Percentiles rank a stretch among this genome's conserved stretches.
Evolutionary conservation across 1,139 yeast species (phyloP).

Genomic region (Debaryomyces nepalensis): DNA sequence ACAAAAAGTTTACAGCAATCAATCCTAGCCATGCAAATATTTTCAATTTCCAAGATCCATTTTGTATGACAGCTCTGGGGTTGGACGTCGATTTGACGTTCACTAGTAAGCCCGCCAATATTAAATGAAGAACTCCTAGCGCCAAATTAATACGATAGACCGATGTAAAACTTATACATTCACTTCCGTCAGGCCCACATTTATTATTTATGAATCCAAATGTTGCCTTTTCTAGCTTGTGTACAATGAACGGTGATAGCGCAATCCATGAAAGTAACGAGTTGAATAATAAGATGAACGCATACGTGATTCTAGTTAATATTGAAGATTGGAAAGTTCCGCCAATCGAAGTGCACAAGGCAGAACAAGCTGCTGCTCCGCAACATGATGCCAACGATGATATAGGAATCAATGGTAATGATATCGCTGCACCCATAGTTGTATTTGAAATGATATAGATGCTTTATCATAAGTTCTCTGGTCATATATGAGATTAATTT

Average conservation of each 20-base stretch:
- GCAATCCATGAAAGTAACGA: constrained; percentile 90
- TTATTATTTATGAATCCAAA: constrained; percentile 66
- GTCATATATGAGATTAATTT: neutral
- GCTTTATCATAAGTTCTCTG: too few relatives aligned
- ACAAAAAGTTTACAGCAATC: constrained; percentile 63
- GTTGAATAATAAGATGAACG: constrained; percentile 74
- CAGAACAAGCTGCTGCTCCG: constrained; percentile 84
- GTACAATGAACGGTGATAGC: constrained; percentile 79
- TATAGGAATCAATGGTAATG: constrained; percentile 70
- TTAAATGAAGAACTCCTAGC: constrained; percentile 75
- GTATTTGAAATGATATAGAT: neutral
- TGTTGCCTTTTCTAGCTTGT: constrained; percentile 73
- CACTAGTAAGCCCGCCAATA: constrained; percentile 67
- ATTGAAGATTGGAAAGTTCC: constrained; percentile 69
- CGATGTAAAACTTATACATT: constrained; percentile 90
- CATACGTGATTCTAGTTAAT: constrained; percentile 75
- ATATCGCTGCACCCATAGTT: constrained; percentile 81
- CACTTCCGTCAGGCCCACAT: constrained; percentile 76
- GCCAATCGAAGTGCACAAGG: constrained; percentile 65
- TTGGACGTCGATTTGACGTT: constrained; percentile 80
- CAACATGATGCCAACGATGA: constrained; percentile 61
- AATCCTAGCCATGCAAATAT: constrained; percentile 63
- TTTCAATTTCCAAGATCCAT: constrained; percentile 89
- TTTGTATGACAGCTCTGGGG: constrained; percentile 83
- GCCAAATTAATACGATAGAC: constrained; percentile 92